Evolutionary conservation across 75 land plant species (phyloP), one percentile per base, ranked within the genome.

Genomic region (Pseudotsuga menziesii): DNA sequence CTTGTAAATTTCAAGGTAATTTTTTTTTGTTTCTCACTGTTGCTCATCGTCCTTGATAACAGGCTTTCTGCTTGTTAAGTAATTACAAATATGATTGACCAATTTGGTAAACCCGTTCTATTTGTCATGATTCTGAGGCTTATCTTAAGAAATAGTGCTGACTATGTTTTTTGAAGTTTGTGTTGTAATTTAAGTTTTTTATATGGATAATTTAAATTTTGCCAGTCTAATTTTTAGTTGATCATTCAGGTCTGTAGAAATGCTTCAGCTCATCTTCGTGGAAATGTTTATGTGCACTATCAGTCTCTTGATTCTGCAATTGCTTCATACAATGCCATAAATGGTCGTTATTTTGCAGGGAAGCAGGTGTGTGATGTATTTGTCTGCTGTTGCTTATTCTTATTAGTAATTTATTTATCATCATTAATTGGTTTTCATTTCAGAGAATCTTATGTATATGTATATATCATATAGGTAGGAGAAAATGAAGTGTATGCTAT

Each of bases 281-380:
- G 99, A 54, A 97, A 97, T 87, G 92, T 97, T 4, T 97, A 97
- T 85, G 98, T 94, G 56, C 99, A 97, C 58, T 97, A 86, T 74
- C 83, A 79, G 64, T 86, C 87, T 12, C 77, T 93, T 72, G 98
- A 90, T 32, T 88, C 95, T 26, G 99, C 99, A 57, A 60, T 92
- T 64, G 88, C 85, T 75, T 95, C 99, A 72, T 91, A 94, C 79
- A 81, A 83, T 61, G 84, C 87, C 22, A 76, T 92, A 60, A 97
- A 92, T 92, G 98, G 95, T 27, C 94, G 99, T 4, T 97, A 83
- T 78, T 97, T 83, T 88, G 99, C 95, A 80, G 92, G 91, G 16
- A 97, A 97, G 72, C 97, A 89, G 99, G 99, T 97, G 72, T 29
- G 61, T 71, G 55, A 5, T 67, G 17, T 41, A 22, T 36, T 75